These are phyloP conservation scores for Blastocystis sp. DNA, from an alignment of 352 stramenopile genomes.

Conservation along the genomic window DNA sequence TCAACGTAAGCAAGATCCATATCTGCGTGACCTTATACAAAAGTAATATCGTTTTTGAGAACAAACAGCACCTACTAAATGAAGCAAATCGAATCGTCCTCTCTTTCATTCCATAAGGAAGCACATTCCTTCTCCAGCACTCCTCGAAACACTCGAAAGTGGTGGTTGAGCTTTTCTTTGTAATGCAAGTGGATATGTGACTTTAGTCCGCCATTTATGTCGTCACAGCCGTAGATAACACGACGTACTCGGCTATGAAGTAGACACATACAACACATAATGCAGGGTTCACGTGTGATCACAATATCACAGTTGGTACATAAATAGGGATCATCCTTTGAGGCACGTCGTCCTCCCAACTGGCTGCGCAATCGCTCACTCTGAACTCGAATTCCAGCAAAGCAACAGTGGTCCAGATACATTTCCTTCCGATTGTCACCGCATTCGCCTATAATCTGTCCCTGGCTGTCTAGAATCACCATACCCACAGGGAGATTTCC, in stretches of 20 bases:
- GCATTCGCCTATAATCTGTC: conserved; percentile 1
- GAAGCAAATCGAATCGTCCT: not conserved
- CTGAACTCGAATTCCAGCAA: not conserved
- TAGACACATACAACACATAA: conserved; percentile 55
- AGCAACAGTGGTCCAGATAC: conserved; percentile 54
- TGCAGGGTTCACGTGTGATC: conserved; percentile 17
- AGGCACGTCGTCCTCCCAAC: not conserved
- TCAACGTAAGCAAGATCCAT: not conserved
- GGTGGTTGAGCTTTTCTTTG: conserved; percentile 21
- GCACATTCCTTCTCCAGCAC: conserved; percentile 15
- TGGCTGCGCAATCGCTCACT: not conserved
- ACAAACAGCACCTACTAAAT: conserved; percentile 44
- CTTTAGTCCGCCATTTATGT: conserved; percentile 2
- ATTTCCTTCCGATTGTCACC: conserved; percentile 23
- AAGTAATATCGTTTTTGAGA: not conserved
- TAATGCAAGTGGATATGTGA: conserved; percentile 38
- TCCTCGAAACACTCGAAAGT: conserved; percentile 54
- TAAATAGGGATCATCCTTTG: conserved; percentile 48
- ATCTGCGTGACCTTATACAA: not conserved
- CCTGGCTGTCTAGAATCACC: conserved; percentile 26
- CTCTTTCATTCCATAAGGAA: not conserved
- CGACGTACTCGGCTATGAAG: conserved; percentile 41
- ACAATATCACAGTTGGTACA: conserved; percentile 50
- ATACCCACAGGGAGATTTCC: conserved; percentile 31
- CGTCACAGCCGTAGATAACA: conserved; percentile 50